Evolutionary conservation across 2,329 filamentous ascomycete genomes (phyloP).

Genomic region (Alternaria ventricosa): DNA sequence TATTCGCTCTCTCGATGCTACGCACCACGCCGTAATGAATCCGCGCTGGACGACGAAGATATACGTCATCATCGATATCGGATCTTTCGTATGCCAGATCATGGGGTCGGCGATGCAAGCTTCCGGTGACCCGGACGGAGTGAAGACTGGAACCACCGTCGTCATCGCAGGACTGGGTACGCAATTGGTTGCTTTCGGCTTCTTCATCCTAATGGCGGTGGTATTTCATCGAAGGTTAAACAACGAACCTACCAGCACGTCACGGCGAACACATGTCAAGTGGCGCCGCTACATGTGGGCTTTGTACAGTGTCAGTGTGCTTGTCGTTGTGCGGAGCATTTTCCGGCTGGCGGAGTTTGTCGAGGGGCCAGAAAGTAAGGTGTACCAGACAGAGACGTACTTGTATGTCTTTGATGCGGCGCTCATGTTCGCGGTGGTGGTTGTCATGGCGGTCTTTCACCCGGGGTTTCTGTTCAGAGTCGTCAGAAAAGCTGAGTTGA

Average conservation of each 20-base stretch:
- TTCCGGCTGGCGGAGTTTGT: constrained; percentile 26
- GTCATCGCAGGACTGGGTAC: constrained; percentile 21
- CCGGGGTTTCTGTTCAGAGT: constrained; percentile 19
- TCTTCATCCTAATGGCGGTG: constrained; percentile 18
- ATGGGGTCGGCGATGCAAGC: constrained; percentile 26
- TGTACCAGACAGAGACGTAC: constrained; percentile 18
- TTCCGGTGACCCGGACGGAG: constrained; percentile 11
- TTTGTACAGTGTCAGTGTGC: constrained; percentile 17
- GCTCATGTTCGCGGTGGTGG: constrained; percentile 17
- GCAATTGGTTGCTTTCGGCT: constrained; percentile 20
- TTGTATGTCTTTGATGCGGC: constrained; percentile 26
- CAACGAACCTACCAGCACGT: constrained; percentile 7
- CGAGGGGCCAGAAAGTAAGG: constrained; percentile 7
- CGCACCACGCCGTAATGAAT: constrained; percentile 47
- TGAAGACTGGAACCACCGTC: constrained; percentile 11
- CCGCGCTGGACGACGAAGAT: constrained; percentile 37
- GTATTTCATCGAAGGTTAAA: constrained; percentile 19
- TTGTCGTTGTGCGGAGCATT: constrained; percentile 19
- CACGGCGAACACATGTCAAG: background rate
- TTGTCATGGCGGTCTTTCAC: constrained; percentile 15
- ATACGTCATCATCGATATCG: constrained; percentile 29
- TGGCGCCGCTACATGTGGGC: constrained; percentile 18
- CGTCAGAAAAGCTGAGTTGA: constrained; percentile 13
- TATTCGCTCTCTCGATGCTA: constrained; percentile 48
- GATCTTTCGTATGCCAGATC: constrained; percentile 27